Conservation (phyloP, 73 alveolate species). For the Uronychia binucleata region DNA sequence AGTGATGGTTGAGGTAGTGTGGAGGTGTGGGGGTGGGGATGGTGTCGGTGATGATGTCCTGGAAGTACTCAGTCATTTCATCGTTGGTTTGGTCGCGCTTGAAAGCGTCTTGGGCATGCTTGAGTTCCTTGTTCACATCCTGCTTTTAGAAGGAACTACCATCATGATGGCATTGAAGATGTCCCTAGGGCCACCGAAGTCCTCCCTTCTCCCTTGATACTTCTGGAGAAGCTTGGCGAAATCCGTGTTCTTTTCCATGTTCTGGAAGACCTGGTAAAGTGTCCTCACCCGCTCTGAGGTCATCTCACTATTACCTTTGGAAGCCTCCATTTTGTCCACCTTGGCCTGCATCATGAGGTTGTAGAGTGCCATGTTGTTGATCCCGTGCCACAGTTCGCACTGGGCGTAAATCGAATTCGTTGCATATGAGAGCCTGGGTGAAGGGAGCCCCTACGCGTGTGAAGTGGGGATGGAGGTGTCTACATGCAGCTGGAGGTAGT, state of each 20-base stretch:
- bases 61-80: too few species aligned
- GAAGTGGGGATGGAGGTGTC: background rate
- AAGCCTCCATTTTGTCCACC: background rate
- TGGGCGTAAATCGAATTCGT: background rate
- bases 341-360: background rate
- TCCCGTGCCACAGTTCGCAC: constrained; percentile 6
- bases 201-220: background rate
- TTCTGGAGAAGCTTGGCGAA: background rate
- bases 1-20: too few species aligned
- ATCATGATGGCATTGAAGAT: too few species aligned
- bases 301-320: background rate
- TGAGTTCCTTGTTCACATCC: too few species aligned
- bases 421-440: background rate
- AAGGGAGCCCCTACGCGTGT: background rate
- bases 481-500: background rate
- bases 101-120: too few species aligned
- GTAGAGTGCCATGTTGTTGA: background rate
- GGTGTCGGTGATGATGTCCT: too few species aligned
- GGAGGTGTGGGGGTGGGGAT: too few species aligned
- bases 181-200: too few species aligned
- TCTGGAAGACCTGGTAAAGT: background rate
- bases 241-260: background rate
- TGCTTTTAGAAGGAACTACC: too few species aligned
- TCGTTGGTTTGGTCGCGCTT: too few species aligned
- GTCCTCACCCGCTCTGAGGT: background rate